Base-by-base conservation (phyloP, 192 early-diverging fungal species). In the Coemansia guatemalensis region DNA sequence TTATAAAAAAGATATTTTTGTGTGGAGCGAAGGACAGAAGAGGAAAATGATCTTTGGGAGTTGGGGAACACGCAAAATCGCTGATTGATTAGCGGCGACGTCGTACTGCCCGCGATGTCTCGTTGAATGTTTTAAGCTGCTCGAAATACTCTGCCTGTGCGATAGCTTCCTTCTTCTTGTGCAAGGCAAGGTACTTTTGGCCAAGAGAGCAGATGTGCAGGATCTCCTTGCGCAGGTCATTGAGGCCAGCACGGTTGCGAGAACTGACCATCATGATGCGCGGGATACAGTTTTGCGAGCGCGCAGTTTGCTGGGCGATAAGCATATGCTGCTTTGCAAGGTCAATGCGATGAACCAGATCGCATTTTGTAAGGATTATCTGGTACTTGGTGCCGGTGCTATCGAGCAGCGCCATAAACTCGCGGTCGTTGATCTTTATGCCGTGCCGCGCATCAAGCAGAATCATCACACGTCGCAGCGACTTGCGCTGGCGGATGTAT, bases 371-470 rank as follows among this genome's bases (percentile, higher is more conserved):
- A 53, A 82, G 57, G 5, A 82, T 57, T 33, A 82, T 53, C 67
- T 82, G 79, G 59, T 76, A 82, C 70, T 76, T 75, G 41, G 64
- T 63, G 30, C 53, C 32, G 1, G 65, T 72, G 68, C 64, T 50
- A 32, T 81, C 78, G 9, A 81, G 60, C 51, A 81, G 62, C 23
- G 27, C 69, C 62, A 81, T 60, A 24, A 81, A 81, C 53, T 81
- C 78, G 21, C 67, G 68, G 56, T 81, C 78, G 65, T 69, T 69
- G 27, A 58, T 56, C 65, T 81, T 81, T 65, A 81, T 81, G 44
- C 90, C 91, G 64, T 91, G 89, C 8, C 91, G 81, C 39, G 87
- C 88, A 69, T 92, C 91, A 39, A 92, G 83, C 64, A 90, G 83
- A n/a, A 92, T 82, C 72, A 84, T 88, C 11, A 92, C 71, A 23